These are phyloP conservation scores for Nothomitra cinnamomea DNA, from an alignment of 2,329 filamentous ascomycete species.

Conservation along the genomic window DNA sequence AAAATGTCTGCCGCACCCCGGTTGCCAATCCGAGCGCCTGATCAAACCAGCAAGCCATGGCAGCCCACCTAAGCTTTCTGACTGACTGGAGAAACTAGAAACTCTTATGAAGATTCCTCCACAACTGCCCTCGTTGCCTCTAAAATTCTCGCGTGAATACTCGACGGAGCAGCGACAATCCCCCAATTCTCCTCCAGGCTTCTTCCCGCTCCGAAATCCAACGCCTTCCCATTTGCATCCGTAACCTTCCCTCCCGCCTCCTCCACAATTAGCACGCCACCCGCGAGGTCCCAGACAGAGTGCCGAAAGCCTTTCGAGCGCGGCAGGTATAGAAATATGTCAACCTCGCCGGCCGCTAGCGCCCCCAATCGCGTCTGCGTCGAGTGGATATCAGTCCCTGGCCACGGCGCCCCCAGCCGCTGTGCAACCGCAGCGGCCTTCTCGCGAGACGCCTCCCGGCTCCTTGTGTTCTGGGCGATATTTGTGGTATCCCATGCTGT, in stretches of 20 bases:
- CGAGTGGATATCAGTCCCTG: constrained; percentile 91
- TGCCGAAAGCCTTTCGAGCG: constrained; percentile 79
- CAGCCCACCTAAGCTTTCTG: no score
- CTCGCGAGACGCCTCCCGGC: constrained; percentile 75
- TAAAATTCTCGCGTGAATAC: constrained; percentile 60
- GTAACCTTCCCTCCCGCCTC: constrained; percentile 88
- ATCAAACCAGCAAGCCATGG: no score
- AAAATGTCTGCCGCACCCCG: no score
- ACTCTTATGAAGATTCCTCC: no score
- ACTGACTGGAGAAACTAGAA: no score
- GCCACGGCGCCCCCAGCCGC: constrained; percentile 70
- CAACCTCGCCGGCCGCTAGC: constrained; percentile 82
- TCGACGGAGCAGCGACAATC: constrained; percentile 69
- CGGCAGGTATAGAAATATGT: constrained; percentile 83
- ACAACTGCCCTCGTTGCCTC: constrained; percentile 67
- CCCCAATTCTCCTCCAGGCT: constrained; percentile 85
- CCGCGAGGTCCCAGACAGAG: constrained; percentile 99
- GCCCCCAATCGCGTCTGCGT: constrained; percentile 90
- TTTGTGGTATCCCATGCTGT: not conserved
- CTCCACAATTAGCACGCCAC: constrained; percentile 81
- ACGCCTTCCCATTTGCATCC: constrained; percentile 65
- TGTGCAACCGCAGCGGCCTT: constrained; percentile 74
- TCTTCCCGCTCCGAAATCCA: constrained; percentile 76
- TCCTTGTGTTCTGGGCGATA: constrained; percentile 66
- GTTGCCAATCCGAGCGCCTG: no score